phyloP scores from a whole-genome alignment of 2,329 filamentous ascomycete species.

The Phoma sp. region DNA sequence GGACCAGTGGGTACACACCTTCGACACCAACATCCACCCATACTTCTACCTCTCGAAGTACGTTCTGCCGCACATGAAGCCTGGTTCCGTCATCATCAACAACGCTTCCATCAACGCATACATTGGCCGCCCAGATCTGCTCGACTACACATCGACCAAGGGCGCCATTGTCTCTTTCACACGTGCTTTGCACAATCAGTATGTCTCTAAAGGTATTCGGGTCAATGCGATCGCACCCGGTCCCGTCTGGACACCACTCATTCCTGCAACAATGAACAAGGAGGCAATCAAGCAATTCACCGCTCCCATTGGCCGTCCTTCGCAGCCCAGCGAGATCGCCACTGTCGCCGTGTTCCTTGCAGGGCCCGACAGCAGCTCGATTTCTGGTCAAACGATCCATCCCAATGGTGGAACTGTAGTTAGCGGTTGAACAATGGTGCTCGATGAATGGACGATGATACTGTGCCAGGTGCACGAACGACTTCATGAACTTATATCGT shows the following conservation, averaged over 20 bases:
- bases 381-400: conserved; percentile 75
- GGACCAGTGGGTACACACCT: conserved; percentile 81
- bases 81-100: conserved; percentile 82
- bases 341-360: conserved; percentile 84
- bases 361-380: conserved; percentile 72
- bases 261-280: conserved; percentile 51
- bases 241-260: conserved; percentile 57
- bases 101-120: conserved; percentile 86
- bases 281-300: conserved; percentile 75
- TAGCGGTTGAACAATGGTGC: conserved; percentile 31
- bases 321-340: conserved; percentile 81
- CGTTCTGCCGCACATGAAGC: conserved; percentile 73
- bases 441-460: neutral
- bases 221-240: conserved; percentile 81
- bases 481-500: conserved; percentile 11
- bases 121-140: conserved; percentile 77
- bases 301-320: conserved; percentile 76
- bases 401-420: conserved; percentile 57
- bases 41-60: conserved; percentile 85
- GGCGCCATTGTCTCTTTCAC: conserved; percentile 83
- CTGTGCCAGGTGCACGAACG: conserved; percentile 2
- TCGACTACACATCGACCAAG: conserved; percentile 83
- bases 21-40: conserved; percentile 83
- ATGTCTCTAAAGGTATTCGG: conserved; percentile 72
- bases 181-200: conserved; percentile 77